Percentiles rank a stretch among this genome's conserved stretches.
Conservation (phyloP, 2,329 filamentous ascomycete genomes). For the Diaporthe amygdali region DNA sequence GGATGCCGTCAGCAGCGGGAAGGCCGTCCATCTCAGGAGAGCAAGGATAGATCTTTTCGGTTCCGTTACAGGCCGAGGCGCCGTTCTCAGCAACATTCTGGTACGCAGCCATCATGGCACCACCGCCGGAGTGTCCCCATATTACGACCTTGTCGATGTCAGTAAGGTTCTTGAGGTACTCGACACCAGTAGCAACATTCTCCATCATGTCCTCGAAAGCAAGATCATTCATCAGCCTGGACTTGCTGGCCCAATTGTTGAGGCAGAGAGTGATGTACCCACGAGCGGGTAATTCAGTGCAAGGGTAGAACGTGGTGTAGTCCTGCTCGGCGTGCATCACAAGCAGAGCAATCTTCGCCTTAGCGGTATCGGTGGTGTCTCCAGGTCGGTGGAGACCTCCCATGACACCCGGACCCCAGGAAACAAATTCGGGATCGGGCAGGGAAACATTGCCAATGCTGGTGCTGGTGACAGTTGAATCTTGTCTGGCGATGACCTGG, state of each 20-base stretch:
- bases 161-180: conserved; percentile 25
- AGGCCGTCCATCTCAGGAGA: conserved; percentile 21
- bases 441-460: neutral
- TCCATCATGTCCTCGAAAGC: conserved; percentile 27
- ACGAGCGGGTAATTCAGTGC: conserved; percentile 24
- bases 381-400: conserved; percentile 25
- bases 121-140: conserved; percentile 23
- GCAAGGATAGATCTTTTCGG: conserved; percentile 29
- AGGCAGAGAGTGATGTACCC: conserved; percentile 28
- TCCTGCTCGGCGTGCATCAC: conserved; percentile 29
- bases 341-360: conserved; percentile 23
- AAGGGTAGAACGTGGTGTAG: conserved; percentile 26
- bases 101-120: conserved; percentile 28
- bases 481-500: neutral
- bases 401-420: conserved; percentile 13
- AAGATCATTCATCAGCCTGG: conserved; percentile 25
- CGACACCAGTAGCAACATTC: conserved; percentile 19
- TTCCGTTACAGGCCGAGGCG: conserved; percentile 25
- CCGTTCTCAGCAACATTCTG: conserved; percentile 31
- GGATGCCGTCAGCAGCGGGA: conserved; percentile 25
- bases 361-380: neutral
- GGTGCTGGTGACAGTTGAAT: neutral
- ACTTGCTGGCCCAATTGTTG: conserved; percentile 27
- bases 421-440: neutral
- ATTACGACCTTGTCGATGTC: conserved; percentile 7